Percentiles rank a stretch among this genome's conserved stretches.
phyloP scores from a whole-genome alignment of 192 early-diverging fungal species.

The Coemansia sp. region DNA sequence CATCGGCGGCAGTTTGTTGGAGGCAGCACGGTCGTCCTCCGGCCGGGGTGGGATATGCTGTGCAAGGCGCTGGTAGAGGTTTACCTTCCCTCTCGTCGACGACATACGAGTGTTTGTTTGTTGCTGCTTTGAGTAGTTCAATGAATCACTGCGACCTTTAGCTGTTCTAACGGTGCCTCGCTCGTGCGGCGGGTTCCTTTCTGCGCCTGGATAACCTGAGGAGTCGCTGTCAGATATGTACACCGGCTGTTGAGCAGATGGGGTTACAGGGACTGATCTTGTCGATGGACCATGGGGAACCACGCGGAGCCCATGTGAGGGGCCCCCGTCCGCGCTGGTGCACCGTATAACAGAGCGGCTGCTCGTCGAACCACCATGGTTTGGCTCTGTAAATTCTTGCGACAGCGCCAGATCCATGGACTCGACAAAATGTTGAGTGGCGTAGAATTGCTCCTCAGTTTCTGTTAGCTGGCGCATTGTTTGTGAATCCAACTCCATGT shows the following conservation, averaged over 20 bases:
- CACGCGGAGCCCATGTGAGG: slow-evolving; percentile 10
- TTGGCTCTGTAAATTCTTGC: slow-evolving; percentile 37
- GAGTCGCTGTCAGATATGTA: slow-evolving; percentile 36
- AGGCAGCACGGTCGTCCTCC: not conserved
- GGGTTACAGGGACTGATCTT: slow-evolving; percentile 42
- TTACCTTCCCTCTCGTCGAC: slow-evolving; percentile 21
- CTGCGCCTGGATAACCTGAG: slow-evolving; percentile 1
- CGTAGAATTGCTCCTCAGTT: slow-evolving; percentile 45
- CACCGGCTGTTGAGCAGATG: slow-evolving; percentile 8
- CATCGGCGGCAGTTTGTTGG: not conserved
- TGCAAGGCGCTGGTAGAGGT: slow-evolving; percentile 40
- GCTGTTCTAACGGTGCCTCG: not conserved
- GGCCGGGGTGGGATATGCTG: slow-evolving; percentile 37
- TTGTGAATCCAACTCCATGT: slow-evolving; percentile 43
- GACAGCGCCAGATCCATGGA: slow-evolving; percentile 20
- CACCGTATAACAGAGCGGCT: slow-evolving; percentile 7
- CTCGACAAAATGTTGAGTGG: slow-evolving; percentile 39
- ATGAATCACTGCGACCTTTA: not conserved
- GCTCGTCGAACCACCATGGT: not conserved
- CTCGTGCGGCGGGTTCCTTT: not conserved
- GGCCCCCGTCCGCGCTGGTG: slow-evolving; percentile 8
- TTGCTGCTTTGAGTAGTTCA: slow-evolving; percentile 4
- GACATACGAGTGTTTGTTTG: not conserved
- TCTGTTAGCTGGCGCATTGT: slow-evolving; percentile 47
- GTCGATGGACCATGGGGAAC: slow-evolving; percentile 23